A percentile compares a stretch with the other conserved stretches of the same genome.
These are phyloP conservation scores for Pseudocercospora pini-densiflorae DNA, from an alignment of 2,329 filamentous ascomycete genomes.

Conservation along the genomic window DNA sequence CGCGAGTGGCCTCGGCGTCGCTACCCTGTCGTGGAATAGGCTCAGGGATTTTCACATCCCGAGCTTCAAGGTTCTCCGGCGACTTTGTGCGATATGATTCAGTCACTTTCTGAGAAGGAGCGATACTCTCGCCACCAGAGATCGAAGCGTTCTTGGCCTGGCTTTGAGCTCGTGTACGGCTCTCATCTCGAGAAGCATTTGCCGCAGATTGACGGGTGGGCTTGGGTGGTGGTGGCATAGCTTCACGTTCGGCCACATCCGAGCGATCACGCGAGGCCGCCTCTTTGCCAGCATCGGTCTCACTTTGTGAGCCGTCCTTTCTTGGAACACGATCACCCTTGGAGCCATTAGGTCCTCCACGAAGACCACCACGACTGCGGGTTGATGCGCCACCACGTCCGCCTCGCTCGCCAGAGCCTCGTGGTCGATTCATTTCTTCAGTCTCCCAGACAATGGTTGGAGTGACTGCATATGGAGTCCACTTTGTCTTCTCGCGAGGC, in stretches of 20 bases:
- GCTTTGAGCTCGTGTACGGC: slow-evolving; percentile 20
- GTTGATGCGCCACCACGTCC: slow-evolving; percentile 60
- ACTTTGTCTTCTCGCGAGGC: slow-evolving; percentile 74
- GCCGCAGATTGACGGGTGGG: slow-evolving; percentile 19
- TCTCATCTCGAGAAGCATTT: slow-evolving; percentile 24
- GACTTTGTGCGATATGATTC: slow-evolving; percentile 26
- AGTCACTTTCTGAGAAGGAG: slow-evolving; percentile 7
- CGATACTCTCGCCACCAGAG: not conserved
- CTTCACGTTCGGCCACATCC: slow-evolving; percentile 34
- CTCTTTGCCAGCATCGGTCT: slow-evolving; percentile 21
- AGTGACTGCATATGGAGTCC: slow-evolving; percentile 81
- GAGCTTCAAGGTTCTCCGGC: slow-evolving; percentile 22
- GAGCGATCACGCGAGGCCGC: slow-evolving; percentile 26
- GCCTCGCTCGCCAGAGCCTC: slow-evolving; percentile 55
- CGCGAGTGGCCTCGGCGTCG: slow-evolving; percentile 12
- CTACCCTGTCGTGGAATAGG: slow-evolving; percentile 26
- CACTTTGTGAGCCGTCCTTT: slow-evolving; percentile 21
- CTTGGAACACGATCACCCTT: slow-evolving; percentile 41
- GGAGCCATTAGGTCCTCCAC: slow-evolving; percentile 45
- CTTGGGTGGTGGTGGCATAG: slow-evolving; percentile 34
- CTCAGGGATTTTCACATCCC: slow-evolving; percentile 27
- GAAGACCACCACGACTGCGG: slow-evolving; percentile 48
- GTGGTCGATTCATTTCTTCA: slow-evolving; percentile 44
- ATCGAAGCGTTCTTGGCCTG: slow-evolving; percentile 9
- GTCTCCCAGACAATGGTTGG: slow-evolving; percentile 88